Percentiles rank a stretch among this genome's conserved stretches.
phyloP scores from a whole-genome alignment of 768 basidiomycete genomes.

The Suillus spraguei region DNA sequence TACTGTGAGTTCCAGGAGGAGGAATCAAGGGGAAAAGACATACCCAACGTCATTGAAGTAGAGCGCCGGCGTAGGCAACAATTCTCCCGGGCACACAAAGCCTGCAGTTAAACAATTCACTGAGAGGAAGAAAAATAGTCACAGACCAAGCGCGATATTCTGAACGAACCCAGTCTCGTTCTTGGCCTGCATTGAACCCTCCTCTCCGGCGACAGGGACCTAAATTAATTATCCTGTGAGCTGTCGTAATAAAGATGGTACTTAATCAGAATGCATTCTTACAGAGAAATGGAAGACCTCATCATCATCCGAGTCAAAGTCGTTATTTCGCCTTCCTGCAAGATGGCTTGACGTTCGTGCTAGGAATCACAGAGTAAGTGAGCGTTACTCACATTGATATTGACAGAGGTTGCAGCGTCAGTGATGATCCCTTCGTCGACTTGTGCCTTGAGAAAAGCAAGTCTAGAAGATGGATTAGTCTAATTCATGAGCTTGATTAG shows the following conservation, averaged over 20 bases:
- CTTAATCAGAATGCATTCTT: not conserved
- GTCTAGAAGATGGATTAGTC: not conserved
- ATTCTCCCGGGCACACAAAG: not conserved
- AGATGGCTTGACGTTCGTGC: not conserved
- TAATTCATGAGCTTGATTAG: not conserved
- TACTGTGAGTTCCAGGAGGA: not conserved
- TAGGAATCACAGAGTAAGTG: too few relatives aligned
- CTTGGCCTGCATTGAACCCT: too few relatives aligned
- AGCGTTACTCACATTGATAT: not conserved
- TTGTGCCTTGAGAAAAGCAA: not conserved
- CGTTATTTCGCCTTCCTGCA: not conserved
- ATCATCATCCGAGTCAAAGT: not conserved
- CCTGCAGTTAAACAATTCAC: not conserved
- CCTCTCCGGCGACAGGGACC: not conserved
- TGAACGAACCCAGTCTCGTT: not conserved
- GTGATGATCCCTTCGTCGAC: not conserved
- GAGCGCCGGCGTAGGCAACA: not conserved
- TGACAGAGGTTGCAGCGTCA: not conserved
- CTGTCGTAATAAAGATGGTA: not conserved
- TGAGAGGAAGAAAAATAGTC: not conserved
- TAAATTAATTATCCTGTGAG: not conserved
- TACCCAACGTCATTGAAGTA: conserved; percentile 6
- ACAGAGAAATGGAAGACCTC: conserved; percentile 2
- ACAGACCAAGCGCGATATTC: not conserved
- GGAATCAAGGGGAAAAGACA: not conserved